Evolutionary conservation across 2,329 filamentous ascomycete genomes (phyloP).

Genomic region (Pseudohalonectria lignicola): DNA sequence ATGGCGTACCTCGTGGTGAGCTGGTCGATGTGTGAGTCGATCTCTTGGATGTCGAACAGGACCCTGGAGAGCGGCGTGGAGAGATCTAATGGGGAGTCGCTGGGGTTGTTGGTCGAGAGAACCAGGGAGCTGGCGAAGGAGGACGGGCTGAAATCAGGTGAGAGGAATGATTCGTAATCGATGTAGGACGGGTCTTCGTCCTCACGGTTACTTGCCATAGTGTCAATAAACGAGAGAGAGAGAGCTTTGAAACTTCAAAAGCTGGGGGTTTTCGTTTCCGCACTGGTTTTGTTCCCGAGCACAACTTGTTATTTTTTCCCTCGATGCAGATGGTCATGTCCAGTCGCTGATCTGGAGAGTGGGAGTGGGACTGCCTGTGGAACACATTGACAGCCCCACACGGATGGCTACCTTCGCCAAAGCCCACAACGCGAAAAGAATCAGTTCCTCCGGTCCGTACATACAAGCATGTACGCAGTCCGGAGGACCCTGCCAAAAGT

Average conservation of each 20-base stretch:
- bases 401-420: too few relatives aligned
- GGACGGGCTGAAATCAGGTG: conserved; percentile 69
- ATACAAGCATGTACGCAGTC: too few relatives aligned
- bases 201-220: conserved; percentile 21
- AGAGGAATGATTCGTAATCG: conserved; percentile 86
- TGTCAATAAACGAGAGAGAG: conserved; percentile 4
- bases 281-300: too few relatives aligned
- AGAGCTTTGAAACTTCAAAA: conserved; percentile 3
- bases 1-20: conserved; percentile 77
- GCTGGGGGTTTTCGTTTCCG: too few relatives aligned
- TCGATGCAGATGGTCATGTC: too few relatives aligned
- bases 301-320: too few relatives aligned
- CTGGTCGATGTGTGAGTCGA: conserved; percentile 89
- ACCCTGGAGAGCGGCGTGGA: conserved; percentile 88
- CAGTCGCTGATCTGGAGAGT: too few relatives aligned
- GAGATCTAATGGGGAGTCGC: conserved; percentile 82
- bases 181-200: conserved; percentile 72
- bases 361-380: too few relatives aligned
- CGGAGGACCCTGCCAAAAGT: too few relatives aligned
- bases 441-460: too few relatives aligned
- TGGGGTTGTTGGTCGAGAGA: conserved; percentile 81
- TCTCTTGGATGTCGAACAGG: conserved; percentile 92
- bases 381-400: too few relatives aligned
- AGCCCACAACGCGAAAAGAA: too few relatives aligned
- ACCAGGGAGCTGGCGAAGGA: conserved; percentile 84